Base-by-base conservation (phyloP, 345 rosid species). In the Nasturtium officinale region DNA sequence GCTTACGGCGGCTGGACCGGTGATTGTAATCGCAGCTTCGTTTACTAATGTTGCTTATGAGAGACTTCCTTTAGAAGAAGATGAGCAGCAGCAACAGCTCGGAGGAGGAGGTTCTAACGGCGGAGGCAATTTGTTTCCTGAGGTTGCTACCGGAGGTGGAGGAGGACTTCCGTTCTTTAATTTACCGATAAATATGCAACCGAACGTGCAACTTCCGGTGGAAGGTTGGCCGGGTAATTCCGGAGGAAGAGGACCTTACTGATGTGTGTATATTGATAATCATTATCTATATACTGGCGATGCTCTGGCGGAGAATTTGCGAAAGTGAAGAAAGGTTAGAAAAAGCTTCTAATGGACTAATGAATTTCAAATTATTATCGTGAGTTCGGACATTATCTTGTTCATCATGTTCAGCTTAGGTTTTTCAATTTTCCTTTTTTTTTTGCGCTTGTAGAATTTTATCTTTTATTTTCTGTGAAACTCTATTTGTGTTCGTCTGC, bases 1-100 rank as follows among this genome's bases (percentile, higher is more conserved):
- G 83, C 83, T 95, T 67, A 89, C 83, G 2, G 98, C 99, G 3
- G 92, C 98, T 0, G 99, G 99, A 4, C 99, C 99, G 1, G 99
- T 95, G 50, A 91, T 95, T 52, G 92, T 95, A 17, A 91, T 95
- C 20, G 97, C 98, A 1, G 85, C 99, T 4, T 95, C 99, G 13
- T 95, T 95, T 64, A 90, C 96, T 5, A 95, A 95, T 82, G 98
- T 91, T 38, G 97, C 99, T 35, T 95, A 91, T 47, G 99, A 95
- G 83, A 85, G 98, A 80, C 82, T 92, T 73, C 99, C 99, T 38
- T 69, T 95, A 74, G 99, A 91, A 8, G 98, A 95, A 67, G 97
- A 90, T 12, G 99, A 95, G 46, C 88, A 84, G 77, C 81, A 77
- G 77, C 84, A 85, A 82, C 84, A 76, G 79, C 59, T 80, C 48